Conservation (phyloP, 2,329 filamentous ascomycete species). For the Botrytis pseudocinerea region DNA sequence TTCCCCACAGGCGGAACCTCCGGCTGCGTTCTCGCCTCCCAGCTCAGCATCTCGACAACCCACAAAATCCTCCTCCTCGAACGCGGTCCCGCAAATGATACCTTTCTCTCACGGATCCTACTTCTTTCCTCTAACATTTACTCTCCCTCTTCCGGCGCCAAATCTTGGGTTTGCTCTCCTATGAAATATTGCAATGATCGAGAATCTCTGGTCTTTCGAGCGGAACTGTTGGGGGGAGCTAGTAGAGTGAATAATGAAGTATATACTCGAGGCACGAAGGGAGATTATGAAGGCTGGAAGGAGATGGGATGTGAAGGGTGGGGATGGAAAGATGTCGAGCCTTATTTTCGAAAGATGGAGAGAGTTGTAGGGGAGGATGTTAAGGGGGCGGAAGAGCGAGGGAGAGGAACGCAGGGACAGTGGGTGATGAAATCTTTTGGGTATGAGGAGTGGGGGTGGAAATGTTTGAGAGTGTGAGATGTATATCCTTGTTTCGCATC, state of each 20-base stretch:
- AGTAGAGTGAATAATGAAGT: slow-evolving; percentile 46
- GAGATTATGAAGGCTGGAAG: slow-evolving; percentile 49
- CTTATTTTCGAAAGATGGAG: slow-evolving; percentile 44
- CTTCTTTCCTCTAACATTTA: neutral
- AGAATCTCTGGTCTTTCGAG: slow-evolving; percentile 3
- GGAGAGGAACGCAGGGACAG: neutral
- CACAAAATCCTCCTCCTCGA: slow-evolving; percentile 44
- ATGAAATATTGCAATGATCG: slow-evolving; percentile 3
- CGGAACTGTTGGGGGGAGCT: slow-evolving; percentile 43
- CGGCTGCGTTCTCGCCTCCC: slow-evolving; percentile 45
- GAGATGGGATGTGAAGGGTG: slow-evolving; percentile 48
- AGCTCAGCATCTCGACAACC: slow-evolving; percentile 43
- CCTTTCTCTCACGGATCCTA: neutral
- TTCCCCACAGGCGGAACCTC: slow-evolving; percentile 43
- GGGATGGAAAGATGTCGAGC: slow-evolving; percentile 45
- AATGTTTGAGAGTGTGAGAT: slow-evolving; percentile 7
- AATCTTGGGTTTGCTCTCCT: neutral
- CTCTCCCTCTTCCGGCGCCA: neutral
- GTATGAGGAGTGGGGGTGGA: neutral
- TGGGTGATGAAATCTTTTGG: neutral
- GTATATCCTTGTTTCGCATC: neutral
- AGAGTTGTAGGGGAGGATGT: neutral
- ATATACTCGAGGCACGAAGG: slow-evolving; percentile 42
- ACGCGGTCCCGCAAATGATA: slow-evolving; percentile 38
- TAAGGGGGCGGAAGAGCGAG: neutral